Base-by-base conservation (phyloP, 2,329 filamentous ascomycete genomes). In the Didymella pinodella region DNA sequence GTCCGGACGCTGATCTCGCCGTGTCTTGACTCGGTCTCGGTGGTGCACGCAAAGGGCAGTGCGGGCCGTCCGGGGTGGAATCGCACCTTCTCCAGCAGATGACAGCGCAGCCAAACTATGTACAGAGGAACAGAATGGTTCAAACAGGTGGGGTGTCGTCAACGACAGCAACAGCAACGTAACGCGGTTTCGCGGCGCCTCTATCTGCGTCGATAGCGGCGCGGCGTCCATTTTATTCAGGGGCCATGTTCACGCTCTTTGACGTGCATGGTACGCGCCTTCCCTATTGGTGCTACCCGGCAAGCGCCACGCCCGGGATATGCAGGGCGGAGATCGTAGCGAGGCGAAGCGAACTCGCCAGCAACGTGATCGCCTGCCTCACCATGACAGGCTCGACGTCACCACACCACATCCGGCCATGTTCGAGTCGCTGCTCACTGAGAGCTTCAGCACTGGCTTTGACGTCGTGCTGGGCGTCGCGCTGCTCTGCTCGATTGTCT, bases 401-500 rank as follows among this genome's bases (percentile, higher is more conserved):
- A 57, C 56, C 50, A 57, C 57, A 46, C 44, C 44, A 50, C 45
- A 48, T 54, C 36, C 47, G 51, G 48, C 45, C 53, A 71, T 74
- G 67, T 68, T 67, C 62, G 78, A 80, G 69, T 73, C 77, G 55
- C 64, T 67, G 41, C 57, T 65, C 46, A 62, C 52, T 20, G 62
- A 67, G 36, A 67, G 44, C 32, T 63, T 66, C 54, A 69, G 61
- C 58, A 59, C 71, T 40, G 62, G 58, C 36, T 72, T 75, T 70
- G 74, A 78, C 47, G 20, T 82, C 59, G 66, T 73, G 8, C 65
- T 86, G 43, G 70, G 72, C 25, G 61, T 79, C n/a, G 72, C 74
- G 4, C 67, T 82, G 14, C 54, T 75, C 29, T 55, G 80, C 12
- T 84, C 82, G 16, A 83, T 79, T 3, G 66, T 79, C 11, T 67